These are phyloP conservation scores for Cytospora chrysosperma DNA, from an alignment of 2,329 filamentous ascomycete genomes.

Conservation along the genomic window DNA sequence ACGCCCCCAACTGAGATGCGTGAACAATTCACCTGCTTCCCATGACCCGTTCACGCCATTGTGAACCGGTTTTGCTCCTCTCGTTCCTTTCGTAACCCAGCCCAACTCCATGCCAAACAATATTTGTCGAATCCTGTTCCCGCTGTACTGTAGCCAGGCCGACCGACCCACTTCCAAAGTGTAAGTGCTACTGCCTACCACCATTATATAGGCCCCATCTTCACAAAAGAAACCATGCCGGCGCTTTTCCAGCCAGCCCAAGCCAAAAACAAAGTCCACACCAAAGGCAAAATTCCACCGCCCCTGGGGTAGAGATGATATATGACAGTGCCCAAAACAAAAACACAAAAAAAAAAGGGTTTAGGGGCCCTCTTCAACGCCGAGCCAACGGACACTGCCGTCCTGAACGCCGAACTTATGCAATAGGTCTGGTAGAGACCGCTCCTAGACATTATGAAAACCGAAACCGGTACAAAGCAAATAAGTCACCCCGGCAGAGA, in stretches of 20 bases:
- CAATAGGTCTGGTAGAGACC: slow-evolving; percentile 23
- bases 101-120: slow-evolving; percentile 23
- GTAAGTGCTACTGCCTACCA: background rate
- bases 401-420: slow-evolving; percentile 25
- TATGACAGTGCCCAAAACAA: slow-evolving; percentile 5
- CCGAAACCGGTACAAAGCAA: slow-evolving; percentile 13
- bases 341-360: too few relatives aligned
- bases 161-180: background rate
- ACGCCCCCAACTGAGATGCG: background rate
- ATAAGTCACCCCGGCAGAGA: slow-evolving; percentile 14
- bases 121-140: slow-evolving; percentile 4
- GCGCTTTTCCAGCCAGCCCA: background rate
- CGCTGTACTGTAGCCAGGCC: slow-evolving; percentile 9
- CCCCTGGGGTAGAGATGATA: slow-evolving; percentile 1
- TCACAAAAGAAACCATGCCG: background rate
- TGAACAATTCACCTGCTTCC: slow-evolving; percentile 12
- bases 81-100: slow-evolving; percentile 7
- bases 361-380: slow-evolving; percentile 15
- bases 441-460: slow-evolving; percentile 22
- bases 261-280: background rate
- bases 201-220: background rate
- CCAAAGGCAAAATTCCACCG: background rate
- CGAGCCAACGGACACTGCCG: slow-evolving; percentile 17
- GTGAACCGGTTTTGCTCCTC: slow-evolving; percentile 15
- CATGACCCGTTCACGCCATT: slow-evolving; percentile 4